These are phyloP conservation scores for Rhodosporidiobolus sp. DNA, from an alignment of 768 basidiomycete species.

Conservation along the genomic window DNA sequence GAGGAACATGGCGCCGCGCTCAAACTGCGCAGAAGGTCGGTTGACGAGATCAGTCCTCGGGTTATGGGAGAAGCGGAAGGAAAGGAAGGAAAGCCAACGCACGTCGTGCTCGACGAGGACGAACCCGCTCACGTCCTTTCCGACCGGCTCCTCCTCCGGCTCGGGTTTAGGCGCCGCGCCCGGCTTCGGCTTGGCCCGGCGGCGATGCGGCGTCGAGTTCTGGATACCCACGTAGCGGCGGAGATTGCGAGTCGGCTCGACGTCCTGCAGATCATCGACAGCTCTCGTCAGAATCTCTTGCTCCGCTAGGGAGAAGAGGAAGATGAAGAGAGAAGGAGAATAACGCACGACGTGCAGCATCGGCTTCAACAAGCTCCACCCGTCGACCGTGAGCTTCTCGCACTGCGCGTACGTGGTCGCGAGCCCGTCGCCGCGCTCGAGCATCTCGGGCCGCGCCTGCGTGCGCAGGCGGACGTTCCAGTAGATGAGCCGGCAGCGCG, in stretches of 20 bases:
- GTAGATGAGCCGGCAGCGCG: slow-evolving; percentile 12
- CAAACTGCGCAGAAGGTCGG: not conserved
- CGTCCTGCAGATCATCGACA: not conserved
- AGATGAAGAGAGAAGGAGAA: not conserved
- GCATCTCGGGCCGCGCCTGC: slow-evolving; percentile 17
- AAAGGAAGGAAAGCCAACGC: too few species aligned
- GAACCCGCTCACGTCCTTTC: slow-evolving; percentile 16
- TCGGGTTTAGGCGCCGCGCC: not conserved
- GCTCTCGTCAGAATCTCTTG: not conserved
- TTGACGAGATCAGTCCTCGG: not conserved
- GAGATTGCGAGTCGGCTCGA: not conserved
- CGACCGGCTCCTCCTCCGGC: slow-evolving; percentile 3
- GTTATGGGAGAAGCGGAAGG: too few species aligned
- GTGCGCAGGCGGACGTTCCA: slow-evolving; percentile 7
- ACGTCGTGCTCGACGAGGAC: slow-evolving; percentile 23
- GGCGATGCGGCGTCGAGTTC: slow-evolving; percentile 9
- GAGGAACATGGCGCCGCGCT: slow-evolving; percentile 8
- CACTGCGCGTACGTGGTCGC: slow-evolving; percentile 9
- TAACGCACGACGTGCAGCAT: not conserved
- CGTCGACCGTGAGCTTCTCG: slow-evolving; percentile 25
- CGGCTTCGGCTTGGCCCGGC: slow-evolving; percentile 17
- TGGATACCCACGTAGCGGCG: slow-evolving; percentile 12
- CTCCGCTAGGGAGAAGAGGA: not conserved
- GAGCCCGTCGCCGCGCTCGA: slow-evolving; percentile 20
- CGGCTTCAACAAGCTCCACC: slow-evolving; percentile 16